phyloP scores from a whole-genome alignment of 2,329 filamentous ascomycete species.

The Colletotrichum filicis region DNA sequence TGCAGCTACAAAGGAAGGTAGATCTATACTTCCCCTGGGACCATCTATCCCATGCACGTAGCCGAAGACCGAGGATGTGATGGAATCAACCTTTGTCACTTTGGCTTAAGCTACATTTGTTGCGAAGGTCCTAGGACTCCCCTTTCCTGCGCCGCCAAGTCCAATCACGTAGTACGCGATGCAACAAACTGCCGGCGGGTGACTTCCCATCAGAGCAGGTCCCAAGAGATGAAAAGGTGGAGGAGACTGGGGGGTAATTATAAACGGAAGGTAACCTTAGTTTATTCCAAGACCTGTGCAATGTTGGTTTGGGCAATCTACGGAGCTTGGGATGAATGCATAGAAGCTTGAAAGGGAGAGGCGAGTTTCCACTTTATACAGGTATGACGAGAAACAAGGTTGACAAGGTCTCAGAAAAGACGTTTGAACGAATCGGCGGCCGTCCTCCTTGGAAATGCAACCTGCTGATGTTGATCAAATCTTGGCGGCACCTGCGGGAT shows the following conservation, averaged over 20 bases:
- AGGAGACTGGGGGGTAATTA: neutral
- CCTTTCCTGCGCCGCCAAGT: slow-evolving; percentile 15
- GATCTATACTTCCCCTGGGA: neutral
- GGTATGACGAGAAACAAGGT: neutral
- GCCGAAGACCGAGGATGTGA: neutral
- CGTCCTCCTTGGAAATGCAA: neutral
- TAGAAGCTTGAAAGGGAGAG: too few relatives aligned
- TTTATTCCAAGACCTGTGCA: neutral
- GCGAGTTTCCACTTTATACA: neutral
- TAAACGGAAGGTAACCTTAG: slow-evolving; percentile 12
- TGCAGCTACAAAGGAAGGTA: neutral
- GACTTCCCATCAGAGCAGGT: slow-evolving; percentile 33
- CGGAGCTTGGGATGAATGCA: neutral
- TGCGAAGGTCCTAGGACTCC: neutral
- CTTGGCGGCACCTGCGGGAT: neutral
- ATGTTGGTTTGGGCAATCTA: neutral
- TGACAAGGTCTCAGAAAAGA: neutral
- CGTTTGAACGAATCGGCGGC: neutral
- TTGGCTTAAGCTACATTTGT: neutral
- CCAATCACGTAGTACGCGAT: slow-evolving; percentile 28
- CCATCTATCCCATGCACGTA: neutral
- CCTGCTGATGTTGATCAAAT: slow-evolving; percentile 21
- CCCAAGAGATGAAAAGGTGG: slow-evolving; percentile 13
- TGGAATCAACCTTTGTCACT: neutral
- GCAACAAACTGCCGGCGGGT: slow-evolving; percentile 33